Conservation (phyloP, 2,329 filamentous ascomycete species). For the Paracoccidioides lutzii region DNA sequence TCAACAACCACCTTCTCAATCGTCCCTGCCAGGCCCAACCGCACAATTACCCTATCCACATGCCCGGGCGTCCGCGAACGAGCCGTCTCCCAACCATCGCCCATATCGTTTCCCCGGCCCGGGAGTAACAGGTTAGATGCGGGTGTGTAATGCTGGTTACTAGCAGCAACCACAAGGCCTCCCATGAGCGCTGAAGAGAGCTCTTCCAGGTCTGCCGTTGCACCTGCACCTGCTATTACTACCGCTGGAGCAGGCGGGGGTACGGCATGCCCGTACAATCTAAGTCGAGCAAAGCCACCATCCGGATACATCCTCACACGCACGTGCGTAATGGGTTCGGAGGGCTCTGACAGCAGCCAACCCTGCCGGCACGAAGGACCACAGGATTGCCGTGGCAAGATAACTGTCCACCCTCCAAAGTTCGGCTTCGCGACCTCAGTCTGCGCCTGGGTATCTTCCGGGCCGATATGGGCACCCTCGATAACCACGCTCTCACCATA, state of each 20-base stretch:
- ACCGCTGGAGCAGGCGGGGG: constrained; percentile 6
- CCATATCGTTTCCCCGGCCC: constrained; percentile 33
- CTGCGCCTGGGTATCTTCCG: constrained; percentile 10
- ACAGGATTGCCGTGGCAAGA: constrained; percentile 27
- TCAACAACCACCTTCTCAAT: constrained; percentile 30
- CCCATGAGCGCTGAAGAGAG: constrained; percentile 30
- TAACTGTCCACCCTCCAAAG: constrained; percentile 26
- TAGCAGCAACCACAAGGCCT: constrained; percentile 27
- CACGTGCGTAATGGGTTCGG: constrained; percentile 29
- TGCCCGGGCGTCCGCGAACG: constrained; percentile 28
- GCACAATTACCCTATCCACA: constrained; percentile 31
- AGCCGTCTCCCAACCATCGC: constrained; percentile 34
- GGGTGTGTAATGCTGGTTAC: constrained; percentile 32
- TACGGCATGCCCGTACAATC: constrained; percentile 32
- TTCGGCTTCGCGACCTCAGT: constrained; percentile 21
- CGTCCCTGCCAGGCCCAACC: constrained; percentile 27
- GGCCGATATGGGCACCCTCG: constrained; percentile 21
- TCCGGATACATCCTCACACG: constrained; percentile 35
- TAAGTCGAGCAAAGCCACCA: constrained; percentile 32
- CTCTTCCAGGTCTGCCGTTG: constrained; percentile 20
- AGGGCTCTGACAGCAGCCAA: constrained; percentile 25
- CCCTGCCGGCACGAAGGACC: constrained; percentile 31
- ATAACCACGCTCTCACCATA: constrained; percentile 32
- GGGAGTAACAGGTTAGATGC: constrained; percentile 30
- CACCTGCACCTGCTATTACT: background rate